Conservation (phyloP, 2,329 filamentous ascomycete genomes). For the Pseudogymnoascus sp. region DNA sequence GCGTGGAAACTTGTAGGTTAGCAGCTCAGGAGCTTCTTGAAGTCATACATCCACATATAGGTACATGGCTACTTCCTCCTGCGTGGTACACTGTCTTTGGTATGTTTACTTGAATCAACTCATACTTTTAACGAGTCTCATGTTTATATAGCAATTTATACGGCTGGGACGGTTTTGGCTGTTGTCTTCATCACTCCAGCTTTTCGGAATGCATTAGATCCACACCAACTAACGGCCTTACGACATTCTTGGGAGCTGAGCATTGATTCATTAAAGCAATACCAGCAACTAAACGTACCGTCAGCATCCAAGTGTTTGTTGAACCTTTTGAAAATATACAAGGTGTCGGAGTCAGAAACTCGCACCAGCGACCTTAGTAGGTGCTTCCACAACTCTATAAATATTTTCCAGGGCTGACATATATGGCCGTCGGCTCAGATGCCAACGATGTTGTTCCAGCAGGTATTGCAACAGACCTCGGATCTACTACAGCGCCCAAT, state of each 20-base stretch:
- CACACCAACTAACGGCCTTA: neutral
- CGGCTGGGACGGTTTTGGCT: neutral
- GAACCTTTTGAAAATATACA: neutral
- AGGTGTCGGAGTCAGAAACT: neutral
- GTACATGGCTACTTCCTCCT: constrained; percentile 5
- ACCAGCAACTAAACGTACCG: neutral
- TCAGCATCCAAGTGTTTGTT: neutral
- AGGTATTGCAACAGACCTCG: neutral
- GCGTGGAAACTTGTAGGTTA: neutral
- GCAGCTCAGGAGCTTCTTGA: constrained; percentile 1
- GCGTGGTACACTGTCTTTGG: constrained; percentile 9
- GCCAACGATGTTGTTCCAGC: neutral
- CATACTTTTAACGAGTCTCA: neutral
- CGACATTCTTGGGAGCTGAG: neutral
- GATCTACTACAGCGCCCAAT: neutral
- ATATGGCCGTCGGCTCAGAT: neutral
- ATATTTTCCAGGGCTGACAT: neutral
- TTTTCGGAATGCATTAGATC: neutral
- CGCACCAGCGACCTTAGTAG: neutral
- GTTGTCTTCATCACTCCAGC: neutral
- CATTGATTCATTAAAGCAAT: neutral
- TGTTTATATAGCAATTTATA: constrained; percentile 4
- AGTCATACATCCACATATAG: neutral
- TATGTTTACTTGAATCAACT: neutral
- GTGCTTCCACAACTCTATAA: neutral